These are phyloP conservation scores for Erodium moschatum DNA, from an alignment of 441 rosid species.

Conservation along the genomic window DNA sequence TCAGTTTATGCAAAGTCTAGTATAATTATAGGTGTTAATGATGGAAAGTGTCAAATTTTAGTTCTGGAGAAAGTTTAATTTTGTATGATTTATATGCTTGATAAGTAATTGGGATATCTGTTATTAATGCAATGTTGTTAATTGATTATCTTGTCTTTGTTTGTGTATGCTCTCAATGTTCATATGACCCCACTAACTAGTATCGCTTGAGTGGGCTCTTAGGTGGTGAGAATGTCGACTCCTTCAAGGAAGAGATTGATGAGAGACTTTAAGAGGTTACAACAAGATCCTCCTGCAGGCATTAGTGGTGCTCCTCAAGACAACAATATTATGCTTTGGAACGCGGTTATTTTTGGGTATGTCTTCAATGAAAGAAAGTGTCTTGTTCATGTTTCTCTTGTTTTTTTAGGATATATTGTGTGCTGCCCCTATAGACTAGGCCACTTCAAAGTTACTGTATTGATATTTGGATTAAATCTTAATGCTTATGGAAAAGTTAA, in stretches of 20 bases:
- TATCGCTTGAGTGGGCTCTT: neutral
- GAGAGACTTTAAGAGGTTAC: slow-evolving; percentile 68
- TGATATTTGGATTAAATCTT: neutral
- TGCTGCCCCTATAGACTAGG: neutral
- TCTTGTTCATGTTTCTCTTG: neutral
- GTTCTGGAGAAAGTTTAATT: neutral
- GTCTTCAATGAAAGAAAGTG: neutral
- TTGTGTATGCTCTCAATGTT: neutral
- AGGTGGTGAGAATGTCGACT: slow-evolving; percentile 35
- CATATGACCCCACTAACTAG: neutral
- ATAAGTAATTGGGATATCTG: neutral
- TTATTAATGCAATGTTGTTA: slow-evolving; percentile 4
- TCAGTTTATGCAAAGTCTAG: slow-evolving; percentile 25
- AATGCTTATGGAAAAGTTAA: neutral
- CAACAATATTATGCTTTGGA: slow-evolving; percentile 60
- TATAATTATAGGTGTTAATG: slow-evolving; percentile 9
- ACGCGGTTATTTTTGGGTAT: slow-evolving; percentile 61
- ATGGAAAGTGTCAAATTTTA: neutral
- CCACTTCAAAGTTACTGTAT: neutral
- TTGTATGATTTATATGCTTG: slow-evolving; percentile 8
- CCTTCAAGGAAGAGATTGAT: slow-evolving; percentile 63
- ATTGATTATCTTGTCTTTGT: neutral
- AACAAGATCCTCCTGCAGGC: slow-evolving; percentile 56
- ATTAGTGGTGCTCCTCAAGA: slow-evolving; percentile 26
- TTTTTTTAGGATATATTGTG: neutral